Evolutionary conservation across 352 stramenopile species (phyloP), one percentile per base, ranked within the genome.

Genomic region (Pythium graminicola): DNA sequence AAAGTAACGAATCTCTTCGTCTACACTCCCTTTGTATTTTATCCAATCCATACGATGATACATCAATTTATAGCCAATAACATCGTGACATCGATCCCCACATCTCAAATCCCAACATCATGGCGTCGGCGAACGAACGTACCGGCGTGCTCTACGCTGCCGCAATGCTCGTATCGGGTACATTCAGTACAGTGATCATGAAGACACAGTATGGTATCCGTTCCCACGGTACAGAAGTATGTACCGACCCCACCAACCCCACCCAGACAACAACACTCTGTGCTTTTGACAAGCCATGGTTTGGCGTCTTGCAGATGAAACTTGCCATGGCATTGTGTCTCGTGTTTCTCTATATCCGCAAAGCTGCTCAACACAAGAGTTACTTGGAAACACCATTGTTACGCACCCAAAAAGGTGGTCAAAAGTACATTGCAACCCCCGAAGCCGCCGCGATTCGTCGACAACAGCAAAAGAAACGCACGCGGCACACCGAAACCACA

Each of bases 281-380:
- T 39, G 71, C 76, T 50, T 93, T 93, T 57, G 73, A 80, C 73
- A 93, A 93, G 67, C 81, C 81, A 29, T 93, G 79, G 79, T 93
- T 90, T 53, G 79, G 80, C 49, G 80, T 89, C 35, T 57, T 93
- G 63, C 74, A 90, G 60, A 93, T 93, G 79, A 93, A 93, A 46
- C 42, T 88, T 29, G 81, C 81, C 28, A 93, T 93, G 81, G 62
- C 79, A 45, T 59, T 86, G 24, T 89, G 81, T 60, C 70, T 93
- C 22, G 71, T 84, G 26, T 86, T 93, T 47, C 61, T 89, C 22
- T 87, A 86, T 59, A 35, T 72, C 39, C 81, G 77, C 45, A 78
- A 86, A 55, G 62, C 60, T 43, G 62, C 65, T 20, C 65, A 80
- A 55, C 76, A 78, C 49, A 71, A 65, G 0, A 58, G 57, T 48